Conservation (phyloP, 2,329 filamentous ascomycete species). For the Microascus cirrosus region DNA sequence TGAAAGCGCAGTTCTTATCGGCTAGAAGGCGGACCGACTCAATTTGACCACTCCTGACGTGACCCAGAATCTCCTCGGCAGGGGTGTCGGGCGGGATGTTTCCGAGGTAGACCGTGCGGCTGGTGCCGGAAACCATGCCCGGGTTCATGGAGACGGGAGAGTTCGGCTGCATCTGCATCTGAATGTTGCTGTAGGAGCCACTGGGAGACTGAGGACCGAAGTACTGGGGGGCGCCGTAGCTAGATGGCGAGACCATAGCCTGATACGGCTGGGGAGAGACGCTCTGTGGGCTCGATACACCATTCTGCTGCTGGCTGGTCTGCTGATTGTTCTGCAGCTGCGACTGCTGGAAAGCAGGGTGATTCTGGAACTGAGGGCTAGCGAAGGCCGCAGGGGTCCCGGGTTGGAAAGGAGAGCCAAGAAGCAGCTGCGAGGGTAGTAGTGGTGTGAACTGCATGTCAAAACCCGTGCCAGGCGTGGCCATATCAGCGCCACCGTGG, state of each 20-base stretch:
- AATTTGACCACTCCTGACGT: conserved; percentile 94
- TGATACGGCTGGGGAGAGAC: conserved; percentile 80
- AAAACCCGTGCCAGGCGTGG: conserved; percentile 77
- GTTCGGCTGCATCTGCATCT: conserved; percentile 49
- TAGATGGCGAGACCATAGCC: conserved; percentile 74
- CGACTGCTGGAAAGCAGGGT: conserved; percentile 60
- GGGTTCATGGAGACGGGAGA: conserved; percentile 67
- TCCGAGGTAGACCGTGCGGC: conserved; percentile 91
- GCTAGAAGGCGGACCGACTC: conserved; percentile 95
- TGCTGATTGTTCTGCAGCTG: conserved; percentile 40
- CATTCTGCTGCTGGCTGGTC: conserved; percentile 48
- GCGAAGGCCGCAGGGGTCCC: conserved; percentile 84
- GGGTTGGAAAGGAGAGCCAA: conserved; percentile 94
- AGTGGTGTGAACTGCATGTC: conserved; percentile 99
- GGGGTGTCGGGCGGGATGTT: conserved; percentile 98
- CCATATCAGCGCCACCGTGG: conserved; percentile 51
- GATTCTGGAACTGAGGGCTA: conserved; percentile 83
- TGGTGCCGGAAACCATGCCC: conserved; percentile 80
- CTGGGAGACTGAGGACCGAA: conserved; percentile 80
- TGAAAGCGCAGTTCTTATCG: conserved; percentile 99
- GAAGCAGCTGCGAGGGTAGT: conserved; percentile 83
- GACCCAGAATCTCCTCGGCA: conserved; percentile 90
- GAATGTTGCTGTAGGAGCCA: conserved; percentile 53
- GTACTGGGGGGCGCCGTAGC: conserved; percentile 71
- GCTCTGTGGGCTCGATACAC: conserved; percentile 61